Conservation (phyloP, 2,329 filamentous ascomycete genomes). For the Sarocladiaceae sp. region DNA sequence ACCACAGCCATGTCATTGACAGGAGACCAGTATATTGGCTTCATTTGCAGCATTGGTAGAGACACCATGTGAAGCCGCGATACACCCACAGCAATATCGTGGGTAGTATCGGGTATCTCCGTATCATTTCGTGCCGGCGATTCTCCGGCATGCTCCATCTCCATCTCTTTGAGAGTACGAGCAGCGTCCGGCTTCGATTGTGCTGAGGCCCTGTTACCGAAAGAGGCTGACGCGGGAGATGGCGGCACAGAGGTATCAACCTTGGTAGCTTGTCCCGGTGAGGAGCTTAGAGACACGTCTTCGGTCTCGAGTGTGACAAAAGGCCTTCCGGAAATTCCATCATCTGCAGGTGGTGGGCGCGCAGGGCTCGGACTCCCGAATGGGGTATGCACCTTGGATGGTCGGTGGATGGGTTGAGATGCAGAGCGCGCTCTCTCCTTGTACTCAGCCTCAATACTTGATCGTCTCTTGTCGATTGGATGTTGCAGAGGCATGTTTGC, state of each 20-base stretch:
- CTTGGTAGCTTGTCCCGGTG: conserved; percentile 21
- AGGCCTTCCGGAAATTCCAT: conserved; percentile 52
- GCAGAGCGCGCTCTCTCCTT: conserved; percentile 14
- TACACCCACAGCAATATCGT: conserved; percentile 76
- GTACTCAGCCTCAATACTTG: conserved; percentile 17
- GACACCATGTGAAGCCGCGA: conserved; percentile 88
- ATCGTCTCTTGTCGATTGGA: conserved; percentile 12
- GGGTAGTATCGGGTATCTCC: conserved; percentile 22
- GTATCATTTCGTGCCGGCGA: conserved; percentile 9
- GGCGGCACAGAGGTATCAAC: background rate
- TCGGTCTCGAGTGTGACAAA: conserved; percentile 41
- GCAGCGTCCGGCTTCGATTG: conserved; percentile 10
- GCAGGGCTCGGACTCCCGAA: conserved; percentile 16
- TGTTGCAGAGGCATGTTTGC: conserved; percentile 1
- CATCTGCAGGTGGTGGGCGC: conserved; percentile 29
- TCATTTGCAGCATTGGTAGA: conserved; percentile 80
- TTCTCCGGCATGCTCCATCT: conserved; percentile 11
- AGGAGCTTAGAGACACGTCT: conserved; percentile 15
- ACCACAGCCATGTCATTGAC: conserved; percentile 84
- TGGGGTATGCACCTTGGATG: conserved; percentile 18
- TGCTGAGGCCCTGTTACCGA: conserved; percentile 8
- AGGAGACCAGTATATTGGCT: conserved; percentile 96
- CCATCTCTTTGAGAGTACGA: conserved; percentile 11
- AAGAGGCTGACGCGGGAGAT: background rate
- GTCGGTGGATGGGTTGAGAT: conserved; percentile 17